Evolutionary conservation across 2,329 filamentous ascomycete genomes (phyloP), one percentile per base, ranked within the genome.

Genomic region (Trichoderma oligosporum): DNA sequence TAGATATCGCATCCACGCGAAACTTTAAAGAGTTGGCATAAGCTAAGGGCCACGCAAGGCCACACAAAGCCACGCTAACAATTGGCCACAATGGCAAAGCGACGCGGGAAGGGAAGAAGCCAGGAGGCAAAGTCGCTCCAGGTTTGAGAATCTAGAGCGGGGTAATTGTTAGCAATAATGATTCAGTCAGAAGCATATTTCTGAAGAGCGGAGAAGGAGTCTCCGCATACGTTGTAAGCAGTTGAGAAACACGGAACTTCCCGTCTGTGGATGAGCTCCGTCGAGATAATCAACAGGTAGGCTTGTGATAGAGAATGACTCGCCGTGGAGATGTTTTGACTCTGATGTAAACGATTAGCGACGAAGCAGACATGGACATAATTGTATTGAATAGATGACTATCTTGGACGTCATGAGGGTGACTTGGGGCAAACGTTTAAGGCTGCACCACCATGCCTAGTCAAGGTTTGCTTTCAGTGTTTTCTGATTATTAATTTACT

Each of bases 111-210:
- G 27, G 44, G 24, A 49, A 41, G 18, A 29, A 36, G 36, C 18
- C 24, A 36, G 14, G 25, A 44, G 38, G 14, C n/a, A 46, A 20
- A 36, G 31, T 20, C 27, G 29, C 33, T 20, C 29, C 14, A 49
- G 29, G 24, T 20, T 45, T 31, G 41, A 31, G 31, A 18, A 35
- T 11, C 8, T n/a, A 27, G 22, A 57, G 54, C 54, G 54, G 54
- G 54, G 54, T 57, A 57, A 35, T 42, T 4, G 46, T 14, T 16
- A 41, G n/a, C n/a, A n/a, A n/a, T n/a, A n/a, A n/a, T n/a, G n/a
- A n/a, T n/a, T n/a, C n/a, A n/a, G n/a, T n/a, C n/a, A n/a, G n/a
- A n/a, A n/a, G n/a, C n/a, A n/a, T n/a, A n/a, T n/a, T n/a, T n/a
- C n/a, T 24, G 52, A 22, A n/a, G 27, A 45, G 8, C 4, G 48